These are phyloP conservation scores for Euclidium syriacum DNA, from an alignment of 345 rosid genomes.

Conservation along the genomic window DNA sequence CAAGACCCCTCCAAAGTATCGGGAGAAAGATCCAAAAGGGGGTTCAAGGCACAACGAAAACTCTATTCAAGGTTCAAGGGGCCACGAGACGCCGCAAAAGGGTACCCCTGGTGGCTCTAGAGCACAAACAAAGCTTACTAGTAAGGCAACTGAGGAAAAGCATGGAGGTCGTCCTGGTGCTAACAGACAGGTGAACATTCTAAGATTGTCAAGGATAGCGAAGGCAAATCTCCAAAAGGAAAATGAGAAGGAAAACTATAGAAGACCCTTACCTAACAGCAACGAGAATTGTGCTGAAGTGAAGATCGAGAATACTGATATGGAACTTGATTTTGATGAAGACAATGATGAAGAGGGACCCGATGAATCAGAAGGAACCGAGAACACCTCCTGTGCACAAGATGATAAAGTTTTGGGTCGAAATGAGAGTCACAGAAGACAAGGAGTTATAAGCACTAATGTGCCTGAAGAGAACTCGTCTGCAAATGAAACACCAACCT, in stretches of 20 bases:
- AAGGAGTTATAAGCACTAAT: slow-evolving; percentile 40
- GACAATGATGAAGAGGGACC: slow-evolving; percentile 65
- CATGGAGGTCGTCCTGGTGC: slow-evolving; percentile 56
- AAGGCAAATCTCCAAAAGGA: slow-evolving; percentile 85
- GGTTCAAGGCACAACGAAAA: slow-evolving; percentile 57
- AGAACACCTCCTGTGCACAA: slow-evolving; percentile 34
- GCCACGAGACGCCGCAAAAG: slow-evolving; percentile 62
- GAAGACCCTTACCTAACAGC: slow-evolving; percentile 70
- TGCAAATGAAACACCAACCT: slow-evolving; percentile 34
- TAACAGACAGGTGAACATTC: slow-evolving; percentile 65
- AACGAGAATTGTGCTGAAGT: slow-evolving; percentile 83
- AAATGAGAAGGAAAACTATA: slow-evolving; percentile 94
- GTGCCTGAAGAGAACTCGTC: slow-evolving; percentile 34
- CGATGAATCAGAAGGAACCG: slow-evolving; percentile 69
- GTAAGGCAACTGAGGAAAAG: slow-evolving; percentile 56
- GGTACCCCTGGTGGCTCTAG: slow-evolving; percentile 50
- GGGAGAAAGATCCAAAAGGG: slow-evolving; percentile 70
- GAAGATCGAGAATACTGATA: slow-evolving; percentile 86
- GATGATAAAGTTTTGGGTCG: slow-evolving; percentile 37
- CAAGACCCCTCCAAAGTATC: slow-evolving; percentile 70
- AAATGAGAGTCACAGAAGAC: slow-evolving; percentile 33
- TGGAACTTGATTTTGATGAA: slow-evolving; percentile 98
- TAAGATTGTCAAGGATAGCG: slow-evolving; percentile 92
- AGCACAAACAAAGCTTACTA: slow-evolving; percentile 51
- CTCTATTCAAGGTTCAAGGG: slow-evolving; percentile 44